Evolutionary conservation across 1,139 yeast species (phyloP).

Genomic region (Yamadazyma epiphylla): DNA sequence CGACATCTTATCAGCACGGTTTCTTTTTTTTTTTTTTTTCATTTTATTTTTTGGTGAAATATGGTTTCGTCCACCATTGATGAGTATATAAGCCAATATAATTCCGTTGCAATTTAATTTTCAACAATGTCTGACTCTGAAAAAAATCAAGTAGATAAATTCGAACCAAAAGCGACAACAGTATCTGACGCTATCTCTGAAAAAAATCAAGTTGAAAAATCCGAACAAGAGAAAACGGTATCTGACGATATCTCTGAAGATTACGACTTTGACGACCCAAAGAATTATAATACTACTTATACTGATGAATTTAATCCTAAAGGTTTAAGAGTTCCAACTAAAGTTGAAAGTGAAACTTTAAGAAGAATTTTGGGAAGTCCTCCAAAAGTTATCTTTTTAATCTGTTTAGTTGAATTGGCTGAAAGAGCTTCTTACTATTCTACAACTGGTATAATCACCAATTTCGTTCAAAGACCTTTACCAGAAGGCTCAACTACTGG

Average conservation of each 20-base stretch:
- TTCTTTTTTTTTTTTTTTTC: too few relatives aligned
- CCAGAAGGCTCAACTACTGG: slow-evolving; percentile 50
- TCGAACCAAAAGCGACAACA: too few relatives aligned
- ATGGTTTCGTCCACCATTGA: too few relatives aligned
- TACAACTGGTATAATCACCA: slow-evolving; percentile 36
- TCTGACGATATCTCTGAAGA: slow-evolving; percentile 16
- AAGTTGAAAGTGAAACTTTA: slow-evolving; percentile 41
- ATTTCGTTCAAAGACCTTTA: slow-evolving; percentile 44
- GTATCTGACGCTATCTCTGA: too few relatives aligned
- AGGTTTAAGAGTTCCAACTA: slow-evolving; percentile 33
- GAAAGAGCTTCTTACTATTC: slow-evolving; percentile 48
- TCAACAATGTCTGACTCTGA: too few relatives aligned
- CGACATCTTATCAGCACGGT: too few relatives aligned
- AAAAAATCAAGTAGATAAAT: too few relatives aligned
- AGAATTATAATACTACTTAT: slow-evolving; percentile 22
- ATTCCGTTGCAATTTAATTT: too few relatives aligned
- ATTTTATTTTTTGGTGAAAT: too few relatives aligned
- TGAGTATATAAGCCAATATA: too few relatives aligned
- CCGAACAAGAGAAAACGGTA: slow-evolving; percentile 11
- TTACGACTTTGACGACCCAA: slow-evolving; percentile 18
- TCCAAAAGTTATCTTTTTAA: slow-evolving; percentile 23
- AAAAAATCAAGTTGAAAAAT: neutral
- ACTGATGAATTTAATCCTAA: slow-evolving; percentile 30
- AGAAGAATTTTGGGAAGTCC: slow-evolving; percentile 34
- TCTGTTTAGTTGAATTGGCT: slow-evolving; percentile 43